Base-by-base conservation (phyloP, 345 rosid genomes). In the Gossypioides kirkii region DNA sequence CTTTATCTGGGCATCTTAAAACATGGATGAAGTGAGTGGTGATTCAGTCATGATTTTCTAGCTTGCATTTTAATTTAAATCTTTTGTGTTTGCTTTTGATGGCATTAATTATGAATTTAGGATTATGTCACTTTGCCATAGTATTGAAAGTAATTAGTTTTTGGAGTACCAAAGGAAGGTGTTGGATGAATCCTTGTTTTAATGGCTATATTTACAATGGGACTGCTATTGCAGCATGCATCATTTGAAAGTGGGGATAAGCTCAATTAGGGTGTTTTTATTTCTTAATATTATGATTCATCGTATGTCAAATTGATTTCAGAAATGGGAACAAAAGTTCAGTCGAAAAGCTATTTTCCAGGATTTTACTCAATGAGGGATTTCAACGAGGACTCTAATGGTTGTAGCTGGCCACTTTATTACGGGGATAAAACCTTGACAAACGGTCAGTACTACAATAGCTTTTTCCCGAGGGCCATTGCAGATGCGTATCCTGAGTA, bases 241-340 rank as follows among this genome's bases (percentile, higher is more conserved):
- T 32, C 38, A 32, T 32, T 32, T 32, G 38, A 32, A 32, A 32
- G 38, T 32, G 38, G 7, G 38, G 38, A 32, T 32, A 32, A 32
- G 38, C 38, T 32, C 38, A 32, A 32, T 32, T 6, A 32, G 38
- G 38, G 38, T 32, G 38, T 32, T 32, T 32, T 5, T 5, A 4
- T 32, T 4, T 6, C 36, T 32, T 32, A 32, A 6, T 32, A 36
- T 58, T 17, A 47, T 38, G 64, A 17, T 73, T 66, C 23, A 56
- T 60, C n/a, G 1, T 38, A 25, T 20, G 65, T 72, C 53, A 26
- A 64, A 45, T 53, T 66, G 49, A 13, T 60, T 84, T 60, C 70
- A 90, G 95, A 90, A 76, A 95, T 89, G 91, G 92, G 95, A 83
- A 82, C 90, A 76, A 83, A 83, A 79, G 90, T 87, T 74, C 91